These are phyloP conservation scores for Exophiala calicioides DNA, from an alignment of 2,329 filamentous ascomycete species.

Conservation along the genomic window DNA sequence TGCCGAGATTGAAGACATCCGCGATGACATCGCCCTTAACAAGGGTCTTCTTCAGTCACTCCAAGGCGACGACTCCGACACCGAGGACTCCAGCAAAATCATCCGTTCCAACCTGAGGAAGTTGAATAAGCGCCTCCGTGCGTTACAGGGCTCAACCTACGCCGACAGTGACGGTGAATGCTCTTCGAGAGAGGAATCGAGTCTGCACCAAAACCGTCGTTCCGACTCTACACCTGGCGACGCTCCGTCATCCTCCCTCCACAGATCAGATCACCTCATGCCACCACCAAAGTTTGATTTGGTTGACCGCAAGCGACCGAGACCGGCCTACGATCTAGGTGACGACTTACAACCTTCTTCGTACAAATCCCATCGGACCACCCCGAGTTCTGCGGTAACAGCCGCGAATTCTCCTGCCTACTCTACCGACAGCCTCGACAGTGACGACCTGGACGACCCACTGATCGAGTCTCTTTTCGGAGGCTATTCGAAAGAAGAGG, in stretches of 20 bases:
- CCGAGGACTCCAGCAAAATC: conserved; percentile 10
- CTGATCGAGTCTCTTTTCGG: conserved; percentile 18
- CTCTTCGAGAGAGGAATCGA: background rate
- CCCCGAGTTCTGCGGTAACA: conserved; percentile 22
- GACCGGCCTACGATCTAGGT: conserved; percentile 18
- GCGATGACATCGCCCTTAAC: conserved; percentile 27
- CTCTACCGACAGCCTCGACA: conserved; percentile 20
- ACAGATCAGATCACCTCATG: conserved; percentile 3
- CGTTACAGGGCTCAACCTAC: conserved; percentile 2
- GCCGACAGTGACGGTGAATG: background rate
- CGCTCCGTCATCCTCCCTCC: background rate
- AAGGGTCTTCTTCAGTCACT: conserved; percentile 23
- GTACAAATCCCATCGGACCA: conserved; percentile 30
- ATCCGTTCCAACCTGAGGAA: conserved; percentile 15
- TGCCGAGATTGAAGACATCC: conserved; percentile 21
- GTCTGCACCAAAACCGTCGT: background rate
- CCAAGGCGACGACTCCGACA: conserved; percentile 10
- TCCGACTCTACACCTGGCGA: background rate
- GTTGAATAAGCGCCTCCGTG: conserved; percentile 13
- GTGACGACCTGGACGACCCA: conserved; percentile 24
- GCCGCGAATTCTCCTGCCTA: conserved; percentile 15
- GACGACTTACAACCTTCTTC: conserved; percentile 6
- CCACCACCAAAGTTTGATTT: conserved; percentile 11
- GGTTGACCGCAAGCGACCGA: conserved; percentile 26
- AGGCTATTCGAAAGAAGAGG: conserved; percentile 19